Evolutionary conservation across 2,329 filamentous ascomycete genomes (phyloP).

Genomic region (Neocatenulostroma microsporum): DNA sequence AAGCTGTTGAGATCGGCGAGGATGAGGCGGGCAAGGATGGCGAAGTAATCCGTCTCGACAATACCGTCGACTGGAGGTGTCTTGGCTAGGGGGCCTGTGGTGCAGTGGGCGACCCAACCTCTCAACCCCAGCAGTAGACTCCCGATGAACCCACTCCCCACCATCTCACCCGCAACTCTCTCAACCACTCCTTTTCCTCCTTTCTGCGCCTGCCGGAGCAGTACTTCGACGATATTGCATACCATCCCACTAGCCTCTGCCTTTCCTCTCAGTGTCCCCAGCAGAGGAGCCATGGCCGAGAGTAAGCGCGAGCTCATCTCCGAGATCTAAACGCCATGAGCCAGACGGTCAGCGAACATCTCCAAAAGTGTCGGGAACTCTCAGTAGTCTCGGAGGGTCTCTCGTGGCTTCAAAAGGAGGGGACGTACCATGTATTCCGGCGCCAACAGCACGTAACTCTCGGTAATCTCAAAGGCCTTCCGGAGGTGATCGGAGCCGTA

Average conservation of each 20-base stretch:
- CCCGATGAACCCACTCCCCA: constrained; percentile 51
- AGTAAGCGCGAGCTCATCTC: too few species aligned
- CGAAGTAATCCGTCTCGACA: constrained; percentile 77
- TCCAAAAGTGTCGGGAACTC: too few species aligned
- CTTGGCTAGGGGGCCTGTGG: constrained; percentile 69
- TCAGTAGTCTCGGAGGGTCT: too few species aligned
- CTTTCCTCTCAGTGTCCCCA: constrained; percentile 36
- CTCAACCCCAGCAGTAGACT: constrained; percentile 42
- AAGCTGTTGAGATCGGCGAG: constrained; percentile 65
- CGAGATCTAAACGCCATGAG: too few species aligned
- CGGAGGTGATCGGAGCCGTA: constrained; percentile 43
- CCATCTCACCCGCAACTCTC: constrained; percentile 46
- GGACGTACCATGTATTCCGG: constrained; percentile 40
- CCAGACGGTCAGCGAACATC: too few species aligned
- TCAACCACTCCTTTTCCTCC: constrained; percentile 45
- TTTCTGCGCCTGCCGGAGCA: constrained; percentile 46
- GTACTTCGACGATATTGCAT: constrained; percentile 39
- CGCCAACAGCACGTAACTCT: constrained; percentile 42
- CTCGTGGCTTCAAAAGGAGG: too few species aligned
- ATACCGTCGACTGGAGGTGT: constrained; percentile 63
- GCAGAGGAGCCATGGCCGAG: too few species aligned
- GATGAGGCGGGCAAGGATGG: constrained; percentile 69
- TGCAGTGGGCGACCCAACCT: constrained; percentile 63
- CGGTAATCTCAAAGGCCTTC: constrained; percentile 43
- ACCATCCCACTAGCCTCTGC: constrained; percentile 42